Percentiles rank a stretch among this genome's conserved stretches.
Conservation (phyloP, 176 grass and related monocot genomes). For the Avena sativa region DNA sequence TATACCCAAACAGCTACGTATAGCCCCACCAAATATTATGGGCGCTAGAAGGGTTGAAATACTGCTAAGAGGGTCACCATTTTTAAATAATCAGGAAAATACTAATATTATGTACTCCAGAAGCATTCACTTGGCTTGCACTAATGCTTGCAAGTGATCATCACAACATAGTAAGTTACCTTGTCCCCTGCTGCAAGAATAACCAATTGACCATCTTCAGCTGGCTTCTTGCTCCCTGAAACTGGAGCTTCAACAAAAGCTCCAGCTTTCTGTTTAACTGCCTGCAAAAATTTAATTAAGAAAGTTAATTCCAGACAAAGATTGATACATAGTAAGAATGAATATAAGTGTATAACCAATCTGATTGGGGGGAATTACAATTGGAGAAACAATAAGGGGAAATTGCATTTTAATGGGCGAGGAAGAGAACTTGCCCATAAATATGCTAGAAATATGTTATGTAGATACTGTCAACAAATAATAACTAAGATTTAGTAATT, state of each 20-base stretch:
- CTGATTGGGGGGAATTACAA: not conserved
- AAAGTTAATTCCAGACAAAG: conserved; percentile 3
- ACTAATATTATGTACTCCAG: too few relatives aligned
- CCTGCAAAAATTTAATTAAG: conserved; percentile 56
- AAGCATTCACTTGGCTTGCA: too few relatives aligned
- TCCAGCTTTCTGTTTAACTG: conserved; percentile 76
- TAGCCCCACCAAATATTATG: not conserved
- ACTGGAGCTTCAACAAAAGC: conserved; percentile 94
- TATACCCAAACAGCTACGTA: not conserved
- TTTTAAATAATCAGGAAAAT: conserved; percentile 6
- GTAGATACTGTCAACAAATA: not conserved
- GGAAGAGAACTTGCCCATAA: not conserved
- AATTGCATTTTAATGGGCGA: not conserved
- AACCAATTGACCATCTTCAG: conserved; percentile 98
- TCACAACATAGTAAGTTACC: conserved; percentile 49
- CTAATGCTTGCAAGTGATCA: not conserved
- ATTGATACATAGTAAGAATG: not conserved
- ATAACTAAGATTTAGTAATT: conserved; percentile 13
- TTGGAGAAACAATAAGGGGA: conserved; percentile 12
- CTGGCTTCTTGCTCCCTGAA: conserved; percentile 98
- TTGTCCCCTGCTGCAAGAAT: conserved; percentile 99
- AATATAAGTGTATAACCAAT: not conserved
- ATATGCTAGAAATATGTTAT: not conserved
- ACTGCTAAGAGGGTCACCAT: not conserved
- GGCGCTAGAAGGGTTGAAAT: conserved; percentile 15